Conservation (phyloP, 441 rosid genomes). For the Daphne laureola region DNA sequence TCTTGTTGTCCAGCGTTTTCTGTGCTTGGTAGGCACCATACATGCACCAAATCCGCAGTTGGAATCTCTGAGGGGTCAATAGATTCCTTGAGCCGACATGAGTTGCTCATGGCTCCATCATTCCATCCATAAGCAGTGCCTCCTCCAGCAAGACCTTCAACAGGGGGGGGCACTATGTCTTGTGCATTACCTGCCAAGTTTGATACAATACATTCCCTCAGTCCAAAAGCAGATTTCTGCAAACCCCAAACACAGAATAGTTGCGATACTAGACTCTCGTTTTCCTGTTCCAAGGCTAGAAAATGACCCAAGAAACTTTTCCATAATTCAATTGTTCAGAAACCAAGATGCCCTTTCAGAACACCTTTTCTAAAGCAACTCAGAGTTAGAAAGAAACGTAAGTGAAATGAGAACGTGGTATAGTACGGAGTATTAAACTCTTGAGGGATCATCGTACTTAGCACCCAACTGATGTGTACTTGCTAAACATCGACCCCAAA, state of each 20-base stretch:
- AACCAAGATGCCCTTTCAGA: slow-evolving; percentile 6
- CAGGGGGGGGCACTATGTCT: slow-evolving; percentile 57
- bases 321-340: background rate
- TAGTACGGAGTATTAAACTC: background rate
- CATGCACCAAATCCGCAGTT: slow-evolving; percentile 63
- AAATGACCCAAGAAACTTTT: background rate
- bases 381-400: background rate
- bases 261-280: too few species aligned
- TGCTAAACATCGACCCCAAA: background rate
- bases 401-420: background rate
- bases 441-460: background rate
- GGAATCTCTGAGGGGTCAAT: slow-evolving; percentile 57
- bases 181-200: slow-evolving; percentile 34
- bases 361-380: too few species aligned
- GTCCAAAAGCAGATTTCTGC: too few species aligned
- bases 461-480: background rate
- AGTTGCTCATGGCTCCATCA: slow-evolving; percentile 37
- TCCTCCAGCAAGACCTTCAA: slow-evolving; percentile 97
- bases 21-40: slow-evolving; percentile 91
- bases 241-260: too few species aligned
- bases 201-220: background rate
- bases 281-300: slow-evolving; percentile 1
- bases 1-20: slow-evolving; percentile 77
- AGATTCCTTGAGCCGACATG: slow-evolving; percentile 38
- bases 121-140: slow-evolving; percentile 95